Percentiles rank a stretch among this genome's conserved stretches.
These are phyloP conservation scores for Cryptococcus sp. DNA, from an alignment of 1,284 basidiomycete genomes.

Conservation along the genomic window DNA sequence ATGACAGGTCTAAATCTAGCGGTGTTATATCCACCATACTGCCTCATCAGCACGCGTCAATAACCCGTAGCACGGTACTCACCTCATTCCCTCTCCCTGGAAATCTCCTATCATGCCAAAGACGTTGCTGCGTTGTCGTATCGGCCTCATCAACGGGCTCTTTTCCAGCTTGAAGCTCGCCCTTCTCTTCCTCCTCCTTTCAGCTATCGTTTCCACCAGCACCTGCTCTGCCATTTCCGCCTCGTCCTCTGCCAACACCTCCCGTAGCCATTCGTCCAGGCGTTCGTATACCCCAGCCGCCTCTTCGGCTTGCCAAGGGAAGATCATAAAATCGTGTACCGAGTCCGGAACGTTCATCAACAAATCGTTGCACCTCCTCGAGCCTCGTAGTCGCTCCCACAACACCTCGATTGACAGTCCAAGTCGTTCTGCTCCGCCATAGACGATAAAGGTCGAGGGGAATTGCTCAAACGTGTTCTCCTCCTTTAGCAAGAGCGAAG, in stretches of 20 bases:
- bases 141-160: constrained; percentile 21
- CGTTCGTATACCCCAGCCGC: constrained; percentile 27
- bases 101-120: constrained; percentile 27
- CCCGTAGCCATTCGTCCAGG: constrained; percentile 37
- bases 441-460: constrained; percentile 37
- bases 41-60: neutral
- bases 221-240: constrained; percentile 5
- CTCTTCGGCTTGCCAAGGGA: constrained; percentile 39
- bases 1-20: constrained; percentile 15
- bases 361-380: constrained; percentile 18
- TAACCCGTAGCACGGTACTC: constrained; percentile 5
- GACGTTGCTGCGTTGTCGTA: constrained; percentile 9
- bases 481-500: constrained; percentile 25
- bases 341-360: constrained; percentile 24
- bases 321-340: constrained; percentile 43
- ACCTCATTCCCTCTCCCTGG: constrained; percentile 27
- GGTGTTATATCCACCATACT: constrained; percentile 21
- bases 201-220: constrained; percentile 9
- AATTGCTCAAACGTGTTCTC: constrained; percentile 22
- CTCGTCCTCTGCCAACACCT: constrained; percentile 17
- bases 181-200: constrained; percentile 11
- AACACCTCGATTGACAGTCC: constrained; percentile 28
- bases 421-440: constrained; percentile 39
- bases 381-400: constrained; percentile 23
- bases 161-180: neutral